Evolutionary conservation across 2,329 filamentous ascomycete species (phyloP).

Genomic region (Hortaea werneckii): DNA sequence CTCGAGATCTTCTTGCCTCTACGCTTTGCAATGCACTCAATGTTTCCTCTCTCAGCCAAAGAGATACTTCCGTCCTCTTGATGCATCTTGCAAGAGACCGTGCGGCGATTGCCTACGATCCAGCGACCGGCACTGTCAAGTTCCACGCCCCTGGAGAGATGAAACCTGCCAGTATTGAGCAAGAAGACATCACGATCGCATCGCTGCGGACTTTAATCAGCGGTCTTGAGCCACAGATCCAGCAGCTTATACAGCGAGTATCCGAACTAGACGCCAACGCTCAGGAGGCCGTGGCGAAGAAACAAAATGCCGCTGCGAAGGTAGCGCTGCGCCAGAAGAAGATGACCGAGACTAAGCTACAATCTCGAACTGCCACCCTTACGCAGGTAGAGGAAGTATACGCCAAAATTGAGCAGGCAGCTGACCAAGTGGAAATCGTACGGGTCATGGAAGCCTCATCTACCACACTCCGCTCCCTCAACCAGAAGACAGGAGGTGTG

Average conservation of each 20-base stretch:
- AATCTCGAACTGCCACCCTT: slow-evolving; percentile 61
- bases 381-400: slow-evolving; percentile 76
- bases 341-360: slow-evolving; percentile 62
- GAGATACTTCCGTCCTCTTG: slow-evolving; percentile 40
- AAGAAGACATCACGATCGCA: slow-evolving; percentile 73
- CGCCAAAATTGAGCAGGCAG: slow-evolving; percentile 72
- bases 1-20: slow-evolving; percentile 19
- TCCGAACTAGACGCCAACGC: slow-evolving; percentile 45
- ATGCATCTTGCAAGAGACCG: slow-evolving; percentile 44
- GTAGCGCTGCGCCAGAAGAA: slow-evolving; percentile 76
- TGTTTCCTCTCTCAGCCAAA: slow-evolving; percentile 21
- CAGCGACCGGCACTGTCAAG: slow-evolving; percentile 51
- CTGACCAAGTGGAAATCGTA: slow-evolving; percentile 74
- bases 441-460: slow-evolving; percentile 72
- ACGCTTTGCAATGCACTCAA: slow-evolving; percentile 16
- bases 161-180: slow-evolving; percentile 46
- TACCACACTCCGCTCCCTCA: slow-evolving; percentile 60
- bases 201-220: slow-evolving; percentile 64
- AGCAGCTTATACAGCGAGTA: slow-evolving; percentile 50
- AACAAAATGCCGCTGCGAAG: slow-evolving; percentile 66
- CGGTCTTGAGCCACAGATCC: slow-evolving; percentile 56
- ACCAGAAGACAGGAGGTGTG: slow-evolving; percentile 65
- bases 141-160: slow-evolving; percentile 50
- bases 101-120: slow-evolving; percentile 22
- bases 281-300: slow-evolving; percentile 57